Conservation (phyloP, 1,284 basidiomycete species). For the Sphaerobolus stellatus region DNA sequence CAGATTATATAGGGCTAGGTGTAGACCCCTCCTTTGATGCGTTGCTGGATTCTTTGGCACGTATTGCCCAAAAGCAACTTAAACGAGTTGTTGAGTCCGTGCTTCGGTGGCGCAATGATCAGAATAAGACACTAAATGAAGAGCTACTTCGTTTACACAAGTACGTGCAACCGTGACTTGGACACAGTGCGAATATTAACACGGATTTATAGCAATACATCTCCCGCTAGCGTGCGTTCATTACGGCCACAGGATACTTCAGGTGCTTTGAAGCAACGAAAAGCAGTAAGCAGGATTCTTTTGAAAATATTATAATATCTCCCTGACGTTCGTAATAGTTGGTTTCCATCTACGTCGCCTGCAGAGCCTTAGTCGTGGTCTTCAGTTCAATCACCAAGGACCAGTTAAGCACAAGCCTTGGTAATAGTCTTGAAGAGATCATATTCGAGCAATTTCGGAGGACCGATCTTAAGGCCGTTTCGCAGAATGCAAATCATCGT, state of each 20-base stretch:
- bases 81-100: constrained; percentile 86
- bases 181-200: background rate
- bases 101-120: constrained; percentile 82
- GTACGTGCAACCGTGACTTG: constrained; percentile 41
- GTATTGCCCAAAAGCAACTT: constrained; percentile 81
- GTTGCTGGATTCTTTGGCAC: constrained; percentile 77
- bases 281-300: constrained; percentile 41
- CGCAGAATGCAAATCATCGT: constrained; percentile 70
- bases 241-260: constrained; percentile 53
- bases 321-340: constrained; percentile 34
- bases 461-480: constrained; percentile 66
- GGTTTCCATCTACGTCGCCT: constrained; percentile 85
- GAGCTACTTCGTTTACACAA: constrained; percentile 52
- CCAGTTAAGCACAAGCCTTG: constrained; percentile 73
- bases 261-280: constrained; percentile 68
- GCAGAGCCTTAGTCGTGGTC: constrained; percentile 78
- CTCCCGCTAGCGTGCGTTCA: constrained; percentile 34
- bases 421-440: constrained; percentile 77
- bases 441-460: constrained; percentile 84
- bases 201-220: constrained; percentile 26
- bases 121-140: constrained; percentile 63
- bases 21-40: constrained; percentile 81
- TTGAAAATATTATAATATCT: background rate
- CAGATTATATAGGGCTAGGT: constrained; percentile 65
- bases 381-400: constrained; percentile 73